Conservation (phyloP, 169 alveolate species). For the Cardiosporidium cionae region DNA sequence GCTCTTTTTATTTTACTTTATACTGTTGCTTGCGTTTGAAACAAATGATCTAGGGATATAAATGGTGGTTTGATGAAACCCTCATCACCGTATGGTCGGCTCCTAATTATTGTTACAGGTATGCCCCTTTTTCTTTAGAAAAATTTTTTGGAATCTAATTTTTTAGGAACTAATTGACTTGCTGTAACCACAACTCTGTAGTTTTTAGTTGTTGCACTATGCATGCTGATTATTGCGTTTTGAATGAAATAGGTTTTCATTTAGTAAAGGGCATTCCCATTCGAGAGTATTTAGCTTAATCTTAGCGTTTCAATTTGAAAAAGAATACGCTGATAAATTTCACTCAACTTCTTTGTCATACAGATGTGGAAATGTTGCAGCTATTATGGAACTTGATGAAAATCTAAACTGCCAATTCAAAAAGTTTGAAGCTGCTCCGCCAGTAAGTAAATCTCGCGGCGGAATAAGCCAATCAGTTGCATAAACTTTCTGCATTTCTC, state of each 20-base stretch:
- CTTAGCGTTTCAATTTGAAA: not conserved
- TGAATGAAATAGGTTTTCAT: no score
- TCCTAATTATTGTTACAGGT: conserved; percentile 92
- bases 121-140: not conserved
- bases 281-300: not conserved
- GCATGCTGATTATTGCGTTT: no score
- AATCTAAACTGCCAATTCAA: conserved; percentile 59
- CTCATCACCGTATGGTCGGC: conserved; percentile 92
- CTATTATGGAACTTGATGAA: conserved; percentile 81
- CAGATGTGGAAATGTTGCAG: conserved; percentile 81
- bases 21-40: no score
- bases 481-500: not conserved
- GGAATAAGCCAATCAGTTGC: not conserved
- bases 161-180: no score
- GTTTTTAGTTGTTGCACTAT: not conserved
- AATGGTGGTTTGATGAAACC: conserved; percentile 46
- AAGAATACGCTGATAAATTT: not conserved
- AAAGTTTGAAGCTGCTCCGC: conserved; percentile 74
- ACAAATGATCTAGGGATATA: conserved; percentile 51
- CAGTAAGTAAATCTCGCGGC: conserved; percentile 14
- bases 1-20: no score
- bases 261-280: no score
- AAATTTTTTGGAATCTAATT: no score
- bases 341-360: conserved; percentile 37
- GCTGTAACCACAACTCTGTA: not conserved